These are phyloP conservation scores for Colletotrichum sojae DNA, from an alignment of 2,329 filamentous ascomycete genomes.

Conservation along the genomic window DNA sequence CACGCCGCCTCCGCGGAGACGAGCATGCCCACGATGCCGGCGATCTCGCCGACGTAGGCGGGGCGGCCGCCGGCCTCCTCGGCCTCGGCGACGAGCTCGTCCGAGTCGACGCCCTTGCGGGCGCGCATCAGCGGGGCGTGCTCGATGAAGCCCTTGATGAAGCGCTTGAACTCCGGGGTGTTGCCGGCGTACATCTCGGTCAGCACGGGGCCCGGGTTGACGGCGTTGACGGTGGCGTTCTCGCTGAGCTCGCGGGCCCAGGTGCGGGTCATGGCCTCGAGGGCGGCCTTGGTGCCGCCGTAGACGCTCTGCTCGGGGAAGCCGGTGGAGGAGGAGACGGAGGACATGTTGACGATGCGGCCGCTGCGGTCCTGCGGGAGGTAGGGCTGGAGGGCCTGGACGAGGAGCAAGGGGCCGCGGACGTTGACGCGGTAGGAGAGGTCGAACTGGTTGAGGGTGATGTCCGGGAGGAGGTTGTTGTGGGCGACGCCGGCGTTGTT, in stretches of 20 bases:
- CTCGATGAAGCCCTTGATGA: conserved; percentile 59
- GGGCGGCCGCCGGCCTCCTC: conserved; percentile 69
- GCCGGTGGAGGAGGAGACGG: conserved; percentile 67
- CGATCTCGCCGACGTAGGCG: conserved; percentile 79
- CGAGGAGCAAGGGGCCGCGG: conserved; percentile 82
- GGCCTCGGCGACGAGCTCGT: conserved; percentile 72
- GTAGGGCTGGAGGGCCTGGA: conserved; percentile 79
- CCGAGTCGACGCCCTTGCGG: conserved; percentile 72
- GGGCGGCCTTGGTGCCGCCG: conserved; percentile 70
- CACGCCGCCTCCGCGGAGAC: conserved; percentile 80
- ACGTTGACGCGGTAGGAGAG: conserved; percentile 86
- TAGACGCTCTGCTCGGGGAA: conserved; percentile 71
- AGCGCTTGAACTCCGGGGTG: conserved; percentile 57
- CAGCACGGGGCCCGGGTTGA: conserved; percentile 71
- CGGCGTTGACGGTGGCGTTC: conserved; percentile 68
- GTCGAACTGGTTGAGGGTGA: conserved; percentile 76
- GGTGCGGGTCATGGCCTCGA: conserved; percentile 72
- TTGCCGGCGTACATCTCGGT: conserved; percentile 66
- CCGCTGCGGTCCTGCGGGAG: conserved; percentile 77
- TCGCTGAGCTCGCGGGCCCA: conserved; percentile 71
- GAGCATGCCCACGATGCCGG: conserved; percentile 82
- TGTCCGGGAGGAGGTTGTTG: conserved; percentile 76
- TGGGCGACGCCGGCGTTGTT: conserved; percentile 85
- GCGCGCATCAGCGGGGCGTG: conserved; percentile 74
- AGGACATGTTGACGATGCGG: conserved; percentile 69